Base-by-base conservation (phyloP, 2,329 filamentous ascomycete species). In the Amphichorda felina region DNA sequence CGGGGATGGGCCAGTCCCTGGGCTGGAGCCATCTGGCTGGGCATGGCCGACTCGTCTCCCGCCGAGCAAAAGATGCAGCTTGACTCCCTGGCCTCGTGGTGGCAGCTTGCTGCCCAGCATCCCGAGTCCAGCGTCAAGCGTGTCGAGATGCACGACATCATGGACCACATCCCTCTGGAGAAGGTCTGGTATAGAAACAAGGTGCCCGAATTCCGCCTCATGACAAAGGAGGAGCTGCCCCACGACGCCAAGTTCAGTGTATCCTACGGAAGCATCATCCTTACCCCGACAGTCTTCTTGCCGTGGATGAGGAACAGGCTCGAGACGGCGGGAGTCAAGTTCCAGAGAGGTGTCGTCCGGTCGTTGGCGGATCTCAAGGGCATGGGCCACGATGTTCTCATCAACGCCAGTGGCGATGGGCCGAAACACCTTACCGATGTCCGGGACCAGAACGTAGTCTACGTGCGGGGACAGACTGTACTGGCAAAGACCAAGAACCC, bases 1-100 rank as follows among this genome's bases (percentile, higher is more conserved):
- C 37, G 43, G 1, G 41, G 44, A 16, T 57, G 53, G 51, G 48
- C 50, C 2, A 54, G 50, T 34, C 53, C 51, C 7, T 56, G 48
- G 47, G 54, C 55, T 1, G 53, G 53, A 14, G 54, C 48, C 8
- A 42, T 43, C 30, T 55, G 45, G 40, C 40, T 55, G 4, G 45
- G 48, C 7, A 41, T 49, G 17, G 36, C 41, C 31, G 29, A 31
- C 7, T 29, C 25, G 13, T 30, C 25, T 2, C 34, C 25, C 16
- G 14, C n/a, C 13, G 34, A 36, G 34, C 41, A 49, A 30, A 38
- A 43, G 37, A 55, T 57, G 49, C 53, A 55, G 36, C 39, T 48
- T 3, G 41, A 45, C 15, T 26, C 40, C 4, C 38, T 45, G 11
- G 30, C 33, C 9, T 39, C 30, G n/a, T 36, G 39, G 16, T 38